Evolutionary conservation across 1,139 yeast genomes (phyloP).

Genomic region (Kazachstania sp.): DNA sequence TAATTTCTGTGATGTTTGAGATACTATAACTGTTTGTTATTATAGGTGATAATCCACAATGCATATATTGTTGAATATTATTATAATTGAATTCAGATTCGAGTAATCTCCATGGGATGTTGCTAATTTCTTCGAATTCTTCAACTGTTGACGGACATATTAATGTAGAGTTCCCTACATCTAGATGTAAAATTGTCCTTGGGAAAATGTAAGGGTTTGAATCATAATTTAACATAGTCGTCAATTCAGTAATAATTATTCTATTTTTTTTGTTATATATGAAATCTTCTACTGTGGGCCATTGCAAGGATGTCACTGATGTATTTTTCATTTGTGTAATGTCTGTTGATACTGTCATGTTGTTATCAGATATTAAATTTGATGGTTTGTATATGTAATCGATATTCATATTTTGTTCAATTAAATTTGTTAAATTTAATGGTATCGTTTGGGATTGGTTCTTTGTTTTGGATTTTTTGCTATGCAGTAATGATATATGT

Average conservation of each 20-base stretch:
- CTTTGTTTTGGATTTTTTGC: not conserved
- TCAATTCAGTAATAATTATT: constrained; percentile 24
- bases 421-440: constrained; percentile 14
- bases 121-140: constrained; percentile 11
- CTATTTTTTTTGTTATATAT: constrained; percentile 39
- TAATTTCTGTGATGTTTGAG: constrained; percentile 24
- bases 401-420: constrained; percentile 11
- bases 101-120: constrained; percentile 34
- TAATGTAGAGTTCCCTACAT: constrained; percentile 15
- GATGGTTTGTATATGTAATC: constrained; percentile 32
- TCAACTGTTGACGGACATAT: constrained; percentile 19
- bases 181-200: constrained; percentile 12
- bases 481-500: no score
- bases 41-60: constrained; percentile 56
- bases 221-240: constrained; percentile 9
- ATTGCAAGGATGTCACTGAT: constrained; percentile 6
- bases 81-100: constrained; percentile 31
- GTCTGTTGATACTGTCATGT: not conserved
- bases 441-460: constrained; percentile 10
- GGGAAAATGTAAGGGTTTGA: constrained; percentile 14
- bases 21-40: constrained; percentile 30
- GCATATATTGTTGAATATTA: constrained; percentile 34
- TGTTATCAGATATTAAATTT: constrained; percentile 14
- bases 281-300: constrained; percentile 41
- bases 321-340: not conserved